Evolutionary conservation across 306 rosid species (phyloP).

Genomic region (Luffa aegyptiaca): DNA sequence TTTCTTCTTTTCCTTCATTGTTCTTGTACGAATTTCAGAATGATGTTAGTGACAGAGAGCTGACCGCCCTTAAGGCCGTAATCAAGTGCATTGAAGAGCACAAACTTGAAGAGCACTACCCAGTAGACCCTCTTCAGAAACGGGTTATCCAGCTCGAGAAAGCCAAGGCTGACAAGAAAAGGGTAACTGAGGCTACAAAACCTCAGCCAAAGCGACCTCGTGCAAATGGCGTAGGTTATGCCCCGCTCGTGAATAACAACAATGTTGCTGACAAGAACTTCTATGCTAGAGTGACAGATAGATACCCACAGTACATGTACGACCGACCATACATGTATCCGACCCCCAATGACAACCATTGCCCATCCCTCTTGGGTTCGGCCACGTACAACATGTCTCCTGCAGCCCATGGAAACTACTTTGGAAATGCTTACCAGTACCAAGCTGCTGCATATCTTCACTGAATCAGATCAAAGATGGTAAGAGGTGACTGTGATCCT

Average conservation of each 20-base stretch:
- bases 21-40: constrained; percentile 34
- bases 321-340: constrained; percentile 66
- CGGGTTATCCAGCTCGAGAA: constrained; percentile 66
- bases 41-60: constrained; percentile 85
- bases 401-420: constrained; percentile 74
- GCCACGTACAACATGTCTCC: constrained; percentile 64
- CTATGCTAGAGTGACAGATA: constrained; percentile 72
- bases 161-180: constrained; percentile 92
- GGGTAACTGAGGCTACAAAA: constrained; percentile 74
- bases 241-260: constrained; percentile 46
- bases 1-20: constrained; percentile 3
- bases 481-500: constrained; percentile 46
- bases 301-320: constrained; percentile 73
- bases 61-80: constrained; percentile 72
- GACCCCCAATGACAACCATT: constrained; percentile 64
- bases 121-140: constrained; percentile 76
- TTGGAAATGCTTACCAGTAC: constrained; percentile 82
- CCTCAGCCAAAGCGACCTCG: constrained; percentile 99
- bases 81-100: constrained; percentile 86
- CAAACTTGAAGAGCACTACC: constrained; percentile 77
- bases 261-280: constrained; percentile 52
- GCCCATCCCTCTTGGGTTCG: constrained; percentile 50
- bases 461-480: constrained; percentile 43
- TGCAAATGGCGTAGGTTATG: constrained; percentile 58
- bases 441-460: constrained; percentile 87